Conservation (phyloP, 1,284 basidiomycete genomes). For the Sporisorium graminicola region DNA sequence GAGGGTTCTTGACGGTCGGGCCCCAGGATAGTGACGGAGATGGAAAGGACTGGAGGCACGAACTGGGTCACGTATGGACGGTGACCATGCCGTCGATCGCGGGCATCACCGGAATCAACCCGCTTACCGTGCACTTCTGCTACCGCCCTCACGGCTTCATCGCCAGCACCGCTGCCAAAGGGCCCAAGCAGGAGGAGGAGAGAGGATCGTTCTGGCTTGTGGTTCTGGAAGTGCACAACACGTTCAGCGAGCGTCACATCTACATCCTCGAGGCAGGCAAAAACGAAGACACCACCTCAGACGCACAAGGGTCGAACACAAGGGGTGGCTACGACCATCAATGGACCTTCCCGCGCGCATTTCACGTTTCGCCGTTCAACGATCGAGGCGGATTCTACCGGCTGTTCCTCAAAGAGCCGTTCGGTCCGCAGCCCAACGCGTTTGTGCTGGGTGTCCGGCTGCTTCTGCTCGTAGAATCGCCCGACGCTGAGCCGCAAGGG, state of each 20-base stretch:
- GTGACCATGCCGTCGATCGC: slow-evolving; percentile 79
- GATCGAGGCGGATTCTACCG: slow-evolving; percentile 79
- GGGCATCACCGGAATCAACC: slow-evolving; percentile 81
- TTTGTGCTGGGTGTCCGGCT: slow-evolving; percentile 47
- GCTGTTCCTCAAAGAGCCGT: slow-evolving; percentile 53
- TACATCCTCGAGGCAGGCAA: slow-evolving; percentile 72
- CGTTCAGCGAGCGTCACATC: slow-evolving; percentile 80
- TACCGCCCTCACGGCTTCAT: slow-evolving; percentile 70
- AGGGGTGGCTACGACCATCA: slow-evolving; percentile 74
- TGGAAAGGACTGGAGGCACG: slow-evolving; percentile 15
- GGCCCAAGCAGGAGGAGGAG: background rate
- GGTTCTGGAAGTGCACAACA: slow-evolving; percentile 83
- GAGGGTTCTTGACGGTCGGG: slow-evolving; percentile 28
- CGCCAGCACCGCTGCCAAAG: background rate
- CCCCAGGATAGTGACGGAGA: slow-evolving; percentile 42
- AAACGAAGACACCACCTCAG: slow-evolving; percentile 70
- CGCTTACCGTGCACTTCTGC: slow-evolving; percentile 80
- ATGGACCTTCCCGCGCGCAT: slow-evolving; percentile 80
- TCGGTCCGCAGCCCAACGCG: background rate
- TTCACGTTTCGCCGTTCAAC: slow-evolving; percentile 86
- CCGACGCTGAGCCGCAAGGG: background rate
- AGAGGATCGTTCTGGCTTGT: slow-evolving; percentile 71
- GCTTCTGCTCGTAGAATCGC: slow-evolving; percentile 50
- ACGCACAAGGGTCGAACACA: background rate
- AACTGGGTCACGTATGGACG: slow-evolving; percentile 54